These are phyloP conservation scores for Bryum argenteum DNA, from an alignment of 225 moss, liverwort and hornwort species.

Conservation along the genomic window DNA sequence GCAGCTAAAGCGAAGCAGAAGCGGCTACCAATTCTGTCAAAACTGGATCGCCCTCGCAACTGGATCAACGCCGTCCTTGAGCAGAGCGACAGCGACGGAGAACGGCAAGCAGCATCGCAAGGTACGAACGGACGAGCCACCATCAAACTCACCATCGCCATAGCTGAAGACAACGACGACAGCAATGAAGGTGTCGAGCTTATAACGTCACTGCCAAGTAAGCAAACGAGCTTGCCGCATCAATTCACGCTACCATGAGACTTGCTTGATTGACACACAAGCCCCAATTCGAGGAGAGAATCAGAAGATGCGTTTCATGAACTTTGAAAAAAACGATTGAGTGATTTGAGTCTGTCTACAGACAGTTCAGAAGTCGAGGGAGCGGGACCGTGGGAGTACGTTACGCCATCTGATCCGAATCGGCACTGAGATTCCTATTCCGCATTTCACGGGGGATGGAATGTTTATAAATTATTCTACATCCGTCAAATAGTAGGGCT, in stretches of 20 bases:
- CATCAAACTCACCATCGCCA: not conserved
- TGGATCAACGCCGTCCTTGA: conserved; percentile 19
- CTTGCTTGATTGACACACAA: conserved; percentile 31
- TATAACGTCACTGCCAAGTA: not conserved
- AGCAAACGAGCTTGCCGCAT: not conserved
- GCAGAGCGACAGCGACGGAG: conserved; percentile 15
- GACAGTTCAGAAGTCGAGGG: too few relatives aligned
- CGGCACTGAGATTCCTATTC: not conserved
- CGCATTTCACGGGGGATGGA: not conserved
- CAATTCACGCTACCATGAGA: not conserved
- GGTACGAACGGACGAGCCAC: not conserved
- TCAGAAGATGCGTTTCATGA: not conserved
- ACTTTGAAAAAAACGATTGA: not conserved
- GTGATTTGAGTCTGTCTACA: not conserved
- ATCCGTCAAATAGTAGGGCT: conserved; percentile 8
- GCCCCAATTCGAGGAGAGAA: not conserved
- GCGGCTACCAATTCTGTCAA: not conserved
- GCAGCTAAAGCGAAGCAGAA: conserved; percentile 13
- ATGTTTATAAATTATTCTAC: not conserved
- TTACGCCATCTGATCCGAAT: conserved; percentile 5
- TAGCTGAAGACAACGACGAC: not conserved
- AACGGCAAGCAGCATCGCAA: not conserved
- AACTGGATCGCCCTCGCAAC: not conserved
- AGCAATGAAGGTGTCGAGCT: not conserved
- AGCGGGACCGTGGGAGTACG: not conserved